Percentiles rank a stretch among this genome's conserved stretches.
Evolutionary conservation across 176 grass and related monocot species (phyloP).

Genomic region (Oryza punctata): DNA sequence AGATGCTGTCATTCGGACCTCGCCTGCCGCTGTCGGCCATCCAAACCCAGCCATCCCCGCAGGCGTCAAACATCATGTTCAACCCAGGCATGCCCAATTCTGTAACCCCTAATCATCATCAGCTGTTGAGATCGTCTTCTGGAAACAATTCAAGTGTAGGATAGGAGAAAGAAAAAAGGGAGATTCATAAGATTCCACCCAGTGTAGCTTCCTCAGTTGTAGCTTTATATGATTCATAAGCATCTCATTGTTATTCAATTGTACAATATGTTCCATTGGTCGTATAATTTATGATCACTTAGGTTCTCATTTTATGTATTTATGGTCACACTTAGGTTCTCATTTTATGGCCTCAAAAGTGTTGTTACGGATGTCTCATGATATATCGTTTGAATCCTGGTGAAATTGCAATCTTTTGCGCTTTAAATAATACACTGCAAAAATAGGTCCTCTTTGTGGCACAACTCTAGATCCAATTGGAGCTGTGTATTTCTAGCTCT

Average conservation of each 20-base stretch:
- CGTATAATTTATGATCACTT: not conserved
- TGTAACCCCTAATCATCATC: slow-evolving; percentile 55
- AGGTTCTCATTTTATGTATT: not conserved
- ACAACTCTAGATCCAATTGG: no score
- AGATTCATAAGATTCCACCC: not conserved
- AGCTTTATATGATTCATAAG: slow-evolving; percentile 41
- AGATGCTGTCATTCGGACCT: slow-evolving; percentile 74
- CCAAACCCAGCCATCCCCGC: slow-evolving; percentile 49
- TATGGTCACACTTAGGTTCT: no score
- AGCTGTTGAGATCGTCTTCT: slow-evolving; percentile 66
- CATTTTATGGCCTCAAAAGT: not conserved
- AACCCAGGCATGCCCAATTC: slow-evolving; percentile 48
- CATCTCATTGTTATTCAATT: slow-evolving; percentile 42
- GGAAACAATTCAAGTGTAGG: slow-evolving; percentile 76
- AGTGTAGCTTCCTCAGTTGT: slow-evolving; percentile 28
- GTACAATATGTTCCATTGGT: not conserved
- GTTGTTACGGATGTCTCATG: not conserved
- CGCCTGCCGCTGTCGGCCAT: slow-evolving; percentile 59
- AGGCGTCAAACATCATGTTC: slow-evolving; percentile 59
- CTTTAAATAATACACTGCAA: no score
- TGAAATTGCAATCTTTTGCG: no score
- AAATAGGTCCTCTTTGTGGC: no score
- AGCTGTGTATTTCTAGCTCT: no score
- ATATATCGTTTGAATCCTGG: no score
- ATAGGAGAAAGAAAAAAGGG: slow-evolving; percentile 15